phyloP scores from a whole-genome alignment of 2,329 filamentous ascomycete genomes.

The Nigrospora sphaerica region DNA sequence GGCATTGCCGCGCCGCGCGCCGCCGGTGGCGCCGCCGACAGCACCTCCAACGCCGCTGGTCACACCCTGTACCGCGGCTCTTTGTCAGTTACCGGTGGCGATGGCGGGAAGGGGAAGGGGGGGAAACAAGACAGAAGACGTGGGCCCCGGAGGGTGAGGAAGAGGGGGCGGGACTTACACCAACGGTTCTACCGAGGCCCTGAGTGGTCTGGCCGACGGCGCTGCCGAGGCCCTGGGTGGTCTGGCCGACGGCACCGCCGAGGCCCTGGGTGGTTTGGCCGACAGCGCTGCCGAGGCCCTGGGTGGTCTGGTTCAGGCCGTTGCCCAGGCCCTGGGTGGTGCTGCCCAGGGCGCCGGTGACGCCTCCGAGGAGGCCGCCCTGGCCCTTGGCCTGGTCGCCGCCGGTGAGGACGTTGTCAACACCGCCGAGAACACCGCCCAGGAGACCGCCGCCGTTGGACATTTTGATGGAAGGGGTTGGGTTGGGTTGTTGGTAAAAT shows the following conservation, averaged over 20 bases:
- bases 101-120: neutral
- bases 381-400: slow-evolving; percentile 24
- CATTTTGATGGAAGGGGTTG: slow-evolving; percentile 11
- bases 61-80: neutral
- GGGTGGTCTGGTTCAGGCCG: slow-evolving; percentile 20
- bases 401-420: slow-evolving; percentile 25
- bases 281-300: slow-evolving; percentile 20
- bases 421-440: slow-evolving; percentile 20
- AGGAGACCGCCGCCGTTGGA: slow-evolving; percentile 24
- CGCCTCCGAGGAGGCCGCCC: slow-evolving; percentile 23
- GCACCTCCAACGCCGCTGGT: slow-evolving; percentile 11
- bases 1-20: slow-evolving; percentile 11
- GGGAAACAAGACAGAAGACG: too few relatives aligned
- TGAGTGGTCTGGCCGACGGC: slow-evolving; percentile 9
- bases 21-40: slow-evolving; percentile 14
- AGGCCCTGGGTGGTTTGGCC: slow-evolving; percentile 20
- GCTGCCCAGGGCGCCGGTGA: slow-evolving; percentile 17
- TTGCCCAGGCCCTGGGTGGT: slow-evolving; percentile 17
- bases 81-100: too few relatives aligned
- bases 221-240: slow-evolving; percentile 15
- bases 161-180: too few relatives aligned
- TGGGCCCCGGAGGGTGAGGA: too few relatives aligned
- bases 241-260: slow-evolving; percentile 14
- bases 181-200: slow-evolving; percentile 17
- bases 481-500: neutral